Conservation (phyloP, 345 rosid genomes). For the Dovyalis caffra region DNA sequence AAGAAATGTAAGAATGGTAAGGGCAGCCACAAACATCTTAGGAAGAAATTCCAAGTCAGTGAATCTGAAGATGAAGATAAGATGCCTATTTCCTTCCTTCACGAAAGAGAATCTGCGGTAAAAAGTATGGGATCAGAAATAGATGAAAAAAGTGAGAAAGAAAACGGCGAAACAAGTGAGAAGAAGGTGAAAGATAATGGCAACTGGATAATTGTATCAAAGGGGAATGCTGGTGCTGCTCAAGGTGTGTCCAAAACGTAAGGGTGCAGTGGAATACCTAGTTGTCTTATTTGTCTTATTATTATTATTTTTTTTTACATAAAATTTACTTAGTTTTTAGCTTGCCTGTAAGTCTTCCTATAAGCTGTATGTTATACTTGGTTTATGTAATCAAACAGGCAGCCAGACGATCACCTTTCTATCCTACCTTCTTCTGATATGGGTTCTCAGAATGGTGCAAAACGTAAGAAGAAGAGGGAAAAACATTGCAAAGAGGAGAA, state of each 20-base stretch:
- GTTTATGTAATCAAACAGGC: slow-evolving; percentile 8
- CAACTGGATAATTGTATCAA: not conserved
- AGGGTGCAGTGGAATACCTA: not conserved
- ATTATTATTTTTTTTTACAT: not conserved
- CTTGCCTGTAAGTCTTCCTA: not conserved
- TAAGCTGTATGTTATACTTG: not conserved
- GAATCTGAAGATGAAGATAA: slow-evolving; percentile 49
- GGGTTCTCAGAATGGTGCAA: not conserved
- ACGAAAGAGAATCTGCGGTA: slow-evolving; percentile 15
- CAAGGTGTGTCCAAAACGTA: slow-evolving; percentile 26
- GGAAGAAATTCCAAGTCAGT: slow-evolving; percentile 41
- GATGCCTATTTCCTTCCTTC: slow-evolving; percentile 25
- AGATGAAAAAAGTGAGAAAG: slow-evolving; percentile 14
- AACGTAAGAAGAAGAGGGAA: slow-evolving; percentile 14
- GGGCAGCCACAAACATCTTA: slow-evolving; percentile 35
- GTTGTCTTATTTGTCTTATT: not conserved
- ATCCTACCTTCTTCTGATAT: not conserved
- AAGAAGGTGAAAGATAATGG: slow-evolving; percentile 7
- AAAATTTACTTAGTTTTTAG: not conserved
- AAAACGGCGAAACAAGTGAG: slow-evolving; percentile 10
- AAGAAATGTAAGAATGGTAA: slow-evolving; percentile 25
- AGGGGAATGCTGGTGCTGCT: slow-evolving; percentile 1
- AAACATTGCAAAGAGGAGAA: slow-evolving; percentile 2
- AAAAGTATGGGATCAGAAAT: slow-evolving; percentile 18
- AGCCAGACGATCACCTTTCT: not conserved